Evolutionary conservation across 495 filamentous ascomycete species (phyloP), one percentile per base, ranked within the genome.

Genomic region (Arthonia radiata): DNA sequence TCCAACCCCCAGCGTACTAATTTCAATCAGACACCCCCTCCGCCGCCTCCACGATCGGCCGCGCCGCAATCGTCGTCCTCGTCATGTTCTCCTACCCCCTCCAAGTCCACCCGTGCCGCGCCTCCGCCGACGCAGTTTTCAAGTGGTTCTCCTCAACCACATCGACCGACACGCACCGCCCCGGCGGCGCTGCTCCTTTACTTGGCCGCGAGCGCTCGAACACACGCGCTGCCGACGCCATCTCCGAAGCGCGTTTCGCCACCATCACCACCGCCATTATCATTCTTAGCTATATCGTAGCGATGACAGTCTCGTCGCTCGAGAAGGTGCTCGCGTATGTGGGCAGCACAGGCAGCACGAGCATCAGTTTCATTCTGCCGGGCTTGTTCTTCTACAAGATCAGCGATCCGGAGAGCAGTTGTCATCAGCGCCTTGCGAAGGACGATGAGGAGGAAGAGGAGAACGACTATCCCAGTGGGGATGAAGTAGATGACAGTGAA

Each of bases 351-450:
- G 86, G 86, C 14, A 80, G 71, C 31, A 97, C 86, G 0, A 71
- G 71, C 37, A 94, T 97, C 37, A 86, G 76, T 35, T 97, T 97
- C 46, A 94, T 97, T 35, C 57, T 97, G 0, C 89, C 86, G 0
- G 86, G 86, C 0, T 43, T 94, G 9, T 94, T 97, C 47, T 97
- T 93, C 54, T 94, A 93, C 57, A 93, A 93, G 50, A 93, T 97
- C 30, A 79, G 72, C 0, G 64, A 70, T 8, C 89, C 89, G 0
- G 69, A 90, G 23, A 77, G 75, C 5, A 59, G 71, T 29, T 56
- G 79, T 25, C 81, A 91, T 37, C 77, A 81, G 37, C 67, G 72
- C 6, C 49, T 92, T 11, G 56, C 77, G 37, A 90, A 91, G 45
- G 80, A 86, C 39, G 80, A 93, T 39, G 50, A 54, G 23, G 82